A percentile compares a stretch with the other conserved stretches of the same genome.
These are phyloP conservation scores for Artemisia tridentata DNA, from an alignment of 129 eudicot genomes.

Conservation along the genomic window DNA sequence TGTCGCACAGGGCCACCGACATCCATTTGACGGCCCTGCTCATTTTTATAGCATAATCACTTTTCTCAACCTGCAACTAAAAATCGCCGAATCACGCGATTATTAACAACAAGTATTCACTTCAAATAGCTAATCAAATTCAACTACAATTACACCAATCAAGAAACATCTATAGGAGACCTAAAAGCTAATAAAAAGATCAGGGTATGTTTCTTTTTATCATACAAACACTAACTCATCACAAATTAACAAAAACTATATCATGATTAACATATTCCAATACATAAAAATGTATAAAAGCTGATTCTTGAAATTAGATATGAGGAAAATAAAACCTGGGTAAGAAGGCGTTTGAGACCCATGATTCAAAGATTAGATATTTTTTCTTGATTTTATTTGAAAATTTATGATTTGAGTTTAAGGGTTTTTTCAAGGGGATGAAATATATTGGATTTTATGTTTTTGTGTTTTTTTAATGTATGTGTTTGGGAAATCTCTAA, in stretches of 20 bases:
- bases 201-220: no score
- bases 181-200: no score
- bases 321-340: slow-evolving; percentile 22
- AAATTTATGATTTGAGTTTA: slow-evolving; percentile 18
- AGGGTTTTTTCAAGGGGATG: slow-evolving; percentile 17
- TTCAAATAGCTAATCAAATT: no score
- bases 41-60: no score
- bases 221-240: slow-evolving; percentile 4
- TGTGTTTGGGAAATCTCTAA: no score
- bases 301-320: slow-evolving; percentile 8
- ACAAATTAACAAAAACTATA: not conserved
- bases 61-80: no score
- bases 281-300: not conserved
- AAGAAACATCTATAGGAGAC: no score
- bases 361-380: slow-evolving; percentile 25
- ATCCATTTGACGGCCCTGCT: no score
- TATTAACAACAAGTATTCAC: no score
- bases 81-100: no score
- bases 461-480: no score
- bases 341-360: slow-evolving; percentile 39
- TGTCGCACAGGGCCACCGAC: no score
- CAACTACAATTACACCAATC: not conserved
- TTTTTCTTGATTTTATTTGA: slow-evolving; percentile 7
- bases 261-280: slow-evolving; percentile 8
- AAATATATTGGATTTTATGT: not conserved